Base-by-base conservation (phyloP, 345 rosid genomes). In the Euphorbia tirucalli region DNA sequence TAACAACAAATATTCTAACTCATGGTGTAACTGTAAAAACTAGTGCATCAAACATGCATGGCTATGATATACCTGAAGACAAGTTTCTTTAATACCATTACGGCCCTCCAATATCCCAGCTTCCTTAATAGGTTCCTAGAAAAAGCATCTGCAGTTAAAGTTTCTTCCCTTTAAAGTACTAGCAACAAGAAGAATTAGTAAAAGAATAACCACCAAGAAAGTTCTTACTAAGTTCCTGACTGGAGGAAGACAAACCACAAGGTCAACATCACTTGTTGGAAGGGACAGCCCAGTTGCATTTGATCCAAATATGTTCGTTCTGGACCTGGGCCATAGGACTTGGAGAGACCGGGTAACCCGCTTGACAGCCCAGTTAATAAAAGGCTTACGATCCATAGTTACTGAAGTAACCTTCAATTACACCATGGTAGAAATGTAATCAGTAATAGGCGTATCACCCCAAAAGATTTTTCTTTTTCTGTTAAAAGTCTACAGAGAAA, bases 21-120 rank as follows among this genome's bases (percentile, higher is more conserved):
- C 35, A 61, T 19, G 59, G 31, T n/a, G 65, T 56, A n/a, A 71
- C 64, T 43, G 60, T 61, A n/a, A n/a, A n/a, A 68, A 11, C 64
- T 25, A 80, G 27, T 15, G 25, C 37, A 49, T 16, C 25, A 46
- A 50, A 48, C 13, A 61, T 61, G 37, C 25, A 73, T 7, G 41
- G 24, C 24, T 48, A 22, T 15, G 60, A 66, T 70, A 62, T 86
- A 92, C 98, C 98, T 94, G 97, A 79, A 94, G 97, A 81, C 96
- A 94, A 65, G 98, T 94, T 85, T 94, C 98, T 78, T 94, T 94
- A 77, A 94, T 94, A 68, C 98, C 98, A 85, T 94, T 94, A 72
- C 98, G 98, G 73, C 98, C 98, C 82, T 94, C 98, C 89, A 94
- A 86, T 76, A 94, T 94, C 71, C 98, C 96, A 78, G 97, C 98